Evolutionary conservation across 768 basidiomycete genomes (phyloP).

Genomic region (Pleurotus sapidus): DNA sequence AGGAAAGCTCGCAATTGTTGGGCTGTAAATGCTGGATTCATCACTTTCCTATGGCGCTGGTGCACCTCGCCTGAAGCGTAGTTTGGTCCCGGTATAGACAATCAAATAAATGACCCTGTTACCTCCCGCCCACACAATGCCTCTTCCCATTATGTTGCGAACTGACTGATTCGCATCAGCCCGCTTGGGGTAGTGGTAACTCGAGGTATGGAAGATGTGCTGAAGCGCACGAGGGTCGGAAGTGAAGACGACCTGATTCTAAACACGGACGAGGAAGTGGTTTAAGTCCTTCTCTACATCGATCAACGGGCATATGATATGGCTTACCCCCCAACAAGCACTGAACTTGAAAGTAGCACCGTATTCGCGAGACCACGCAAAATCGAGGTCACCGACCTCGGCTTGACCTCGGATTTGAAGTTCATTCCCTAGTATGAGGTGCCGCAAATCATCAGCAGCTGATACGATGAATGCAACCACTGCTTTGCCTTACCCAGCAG

Average conservation of each 20-base stretch:
- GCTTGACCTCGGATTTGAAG: conserved; percentile 16
- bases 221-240: conserved; percentile 30
- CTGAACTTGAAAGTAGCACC: conserved; percentile 19
- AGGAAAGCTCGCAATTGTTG: conserved; percentile 15
- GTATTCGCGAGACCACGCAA: conserved; percentile 22
- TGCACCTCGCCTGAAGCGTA: conserved; percentile 16
- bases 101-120: background rate
- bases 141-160: conserved; percentile 19
- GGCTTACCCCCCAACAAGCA: conserved; percentile 4
- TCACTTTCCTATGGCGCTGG: conserved; percentile 26
- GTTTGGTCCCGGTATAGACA: no score
- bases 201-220: conserved; percentile 27
- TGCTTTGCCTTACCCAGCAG: background rate
- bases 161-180: conserved; percentile 16
- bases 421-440: conserved; percentile 19
- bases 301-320: background rate
- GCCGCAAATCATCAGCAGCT: background rate
- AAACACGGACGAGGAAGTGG: background rate
- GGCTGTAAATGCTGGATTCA: conserved; percentile 24
- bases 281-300: background rate
- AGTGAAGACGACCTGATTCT: conserved; percentile 27
- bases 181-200: conserved; percentile 26
- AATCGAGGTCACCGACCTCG: conserved; percentile 27
- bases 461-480: background rate
- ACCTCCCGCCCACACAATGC: conserved; percentile 28